Evolutionary conservation across 148 eudicot genomes (phyloP).

Genomic region (Spergularia marina): DNA sequence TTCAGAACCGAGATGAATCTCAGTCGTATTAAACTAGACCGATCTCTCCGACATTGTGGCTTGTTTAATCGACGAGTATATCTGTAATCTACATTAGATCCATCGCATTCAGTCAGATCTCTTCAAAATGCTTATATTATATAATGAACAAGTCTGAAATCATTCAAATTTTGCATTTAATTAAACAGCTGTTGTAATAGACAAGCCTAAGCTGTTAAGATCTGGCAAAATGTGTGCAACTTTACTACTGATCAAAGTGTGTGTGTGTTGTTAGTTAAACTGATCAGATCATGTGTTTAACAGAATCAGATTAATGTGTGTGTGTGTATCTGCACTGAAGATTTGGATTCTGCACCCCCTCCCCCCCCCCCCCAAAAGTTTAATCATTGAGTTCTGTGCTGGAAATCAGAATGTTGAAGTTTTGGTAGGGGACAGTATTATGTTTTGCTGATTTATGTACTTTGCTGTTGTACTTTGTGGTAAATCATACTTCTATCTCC

Average conservation of each 20-base stretch:
- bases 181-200: conserved; percentile 29
- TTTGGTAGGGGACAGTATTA: conserved; percentile 4
- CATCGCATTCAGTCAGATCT: conserved; percentile 25
- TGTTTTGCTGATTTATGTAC: conserved; percentile 13
- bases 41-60: not conserved
- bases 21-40: conserved; percentile 9
- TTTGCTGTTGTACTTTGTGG: not conserved
- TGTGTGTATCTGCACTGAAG: conserved; percentile 1
- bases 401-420: conserved; percentile 7
- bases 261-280: no score
- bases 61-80: conserved; percentile 1
- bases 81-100: conserved; percentile 27
- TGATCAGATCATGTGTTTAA: conserved; percentile 23
- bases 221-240: conserved; percentile 26
- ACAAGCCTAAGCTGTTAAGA: conserved; percentile 32
- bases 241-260: conserved; percentile 20
- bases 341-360: not conserved
- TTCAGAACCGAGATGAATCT: conserved; percentile 13
- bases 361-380: not conserved
- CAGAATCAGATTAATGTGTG: conserved; percentile 8
- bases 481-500: no score
- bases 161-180: conserved; percentile 18
- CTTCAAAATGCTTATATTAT: not conserved
- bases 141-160: conserved; percentile 17
- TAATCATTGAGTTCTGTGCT: conserved; percentile 1